Evolutionary conservation across 345 rosid species (phyloP).

Genomic region (Cardiospermum halicacabum): DNA sequence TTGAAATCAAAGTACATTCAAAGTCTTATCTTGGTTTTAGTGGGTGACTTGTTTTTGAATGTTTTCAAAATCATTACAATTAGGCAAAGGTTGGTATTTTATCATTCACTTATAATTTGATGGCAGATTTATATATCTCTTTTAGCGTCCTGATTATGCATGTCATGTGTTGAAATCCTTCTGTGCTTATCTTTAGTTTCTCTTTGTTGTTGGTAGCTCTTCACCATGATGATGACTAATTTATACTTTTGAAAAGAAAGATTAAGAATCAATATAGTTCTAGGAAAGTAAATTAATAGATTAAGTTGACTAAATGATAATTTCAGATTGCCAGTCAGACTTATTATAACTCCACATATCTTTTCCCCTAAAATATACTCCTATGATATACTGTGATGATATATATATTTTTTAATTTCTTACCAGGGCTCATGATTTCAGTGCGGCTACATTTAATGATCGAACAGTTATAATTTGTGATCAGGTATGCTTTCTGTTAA

Average conservation of each 20-base stretch:
- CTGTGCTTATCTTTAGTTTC: neutral
- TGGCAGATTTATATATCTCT: neutral
- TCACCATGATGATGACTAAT: neutral
- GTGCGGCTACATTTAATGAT: conserved; percentile 61
- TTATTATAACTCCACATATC: too few relatives aligned
- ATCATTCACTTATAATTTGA: neutral
- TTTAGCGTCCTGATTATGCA: too few relatives aligned
- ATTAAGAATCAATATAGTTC: neutral
- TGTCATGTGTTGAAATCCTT: neutral
- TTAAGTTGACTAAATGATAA: neutral
- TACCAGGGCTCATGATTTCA: conserved; percentile 75
- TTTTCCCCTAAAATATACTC: too few relatives aligned
- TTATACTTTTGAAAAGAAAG: neutral
- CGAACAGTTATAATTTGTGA: conserved; percentile 90
- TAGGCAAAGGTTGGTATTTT: neutral
- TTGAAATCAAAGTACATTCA: neutral
- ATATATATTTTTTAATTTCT: too few relatives aligned
- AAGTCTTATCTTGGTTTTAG: conserved; percentile 1
- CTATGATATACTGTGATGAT: too few relatives aligned
- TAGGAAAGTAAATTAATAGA: neutral
- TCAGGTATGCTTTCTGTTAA: conserved; percentile 57
- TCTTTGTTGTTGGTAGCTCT: neutral
- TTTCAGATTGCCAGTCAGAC: neutral
- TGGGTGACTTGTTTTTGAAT: neutral
- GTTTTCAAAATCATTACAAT: neutral